These are phyloP conservation scores for Talaromyces verruculosus DNA, from an alignment of 2,329 filamentous ascomycete species.

Conservation along the genomic window DNA sequence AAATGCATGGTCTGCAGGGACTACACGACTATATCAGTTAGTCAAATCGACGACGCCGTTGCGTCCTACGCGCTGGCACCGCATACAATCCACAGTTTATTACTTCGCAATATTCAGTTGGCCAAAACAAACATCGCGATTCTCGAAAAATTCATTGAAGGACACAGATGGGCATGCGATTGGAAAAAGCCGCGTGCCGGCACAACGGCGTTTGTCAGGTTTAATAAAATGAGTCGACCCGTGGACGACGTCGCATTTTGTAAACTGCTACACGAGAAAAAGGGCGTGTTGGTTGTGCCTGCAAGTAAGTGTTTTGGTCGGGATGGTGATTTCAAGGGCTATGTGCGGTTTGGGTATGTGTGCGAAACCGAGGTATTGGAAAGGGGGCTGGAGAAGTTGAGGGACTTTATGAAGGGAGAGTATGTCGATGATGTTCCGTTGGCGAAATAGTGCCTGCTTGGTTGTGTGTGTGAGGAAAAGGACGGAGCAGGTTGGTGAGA, in stretches of 20 bases:
- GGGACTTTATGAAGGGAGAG: conserved; percentile 57
- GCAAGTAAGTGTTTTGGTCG: conserved; percentile 72
- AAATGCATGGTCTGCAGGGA: conserved; percentile 66
- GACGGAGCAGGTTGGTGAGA: background rate
- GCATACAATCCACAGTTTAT: conserved; percentile 62
- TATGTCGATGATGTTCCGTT: conserved; percentile 51
- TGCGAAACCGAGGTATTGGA: conserved; percentile 68
- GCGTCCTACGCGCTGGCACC: conserved; percentile 71
- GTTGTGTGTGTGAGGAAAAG: background rate
- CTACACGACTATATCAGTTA: conserved; percentile 84
- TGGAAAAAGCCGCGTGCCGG: conserved; percentile 77
- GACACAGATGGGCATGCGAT: conserved; percentile 61
- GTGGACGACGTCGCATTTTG: conserved; percentile 75
- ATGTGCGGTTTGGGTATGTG: conserved; percentile 74
- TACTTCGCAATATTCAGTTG: conserved; percentile 64
- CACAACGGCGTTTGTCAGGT: conserved; percentile 75
- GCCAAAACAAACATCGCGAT: conserved; percentile 67
- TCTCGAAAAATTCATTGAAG: conserved; percentile 66
- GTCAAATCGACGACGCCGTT: conserved; percentile 76
- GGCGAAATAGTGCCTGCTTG: background rate
- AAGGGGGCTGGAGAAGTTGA: conserved; percentile 60
- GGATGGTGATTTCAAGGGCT: conserved; percentile 67
- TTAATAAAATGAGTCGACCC: conserved; percentile 60
- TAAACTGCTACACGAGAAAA: conserved; percentile 64
- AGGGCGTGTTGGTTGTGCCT: conserved; percentile 72